phyloP scores from a whole-genome alignment of 164 flowering plant genomes.

The Hamamelis virginiana region DNA sequence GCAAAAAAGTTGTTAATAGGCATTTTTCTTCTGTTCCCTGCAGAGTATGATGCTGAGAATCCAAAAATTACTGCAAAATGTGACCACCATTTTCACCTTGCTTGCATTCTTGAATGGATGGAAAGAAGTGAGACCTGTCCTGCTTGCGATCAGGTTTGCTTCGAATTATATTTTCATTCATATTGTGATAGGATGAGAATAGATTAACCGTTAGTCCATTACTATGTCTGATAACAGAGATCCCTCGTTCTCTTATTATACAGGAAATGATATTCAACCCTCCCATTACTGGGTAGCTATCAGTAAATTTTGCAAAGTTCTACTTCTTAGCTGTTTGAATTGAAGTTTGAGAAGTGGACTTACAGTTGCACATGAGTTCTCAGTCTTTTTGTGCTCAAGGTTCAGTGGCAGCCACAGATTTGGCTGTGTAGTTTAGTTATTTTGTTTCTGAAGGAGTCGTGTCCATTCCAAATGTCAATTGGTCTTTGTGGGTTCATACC shows the following conservation, averaged over 20 bases:
- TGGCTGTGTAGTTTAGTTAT: constrained; percentile 9
- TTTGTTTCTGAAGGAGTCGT: neutral
- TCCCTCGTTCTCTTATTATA: constrained; percentile 9
- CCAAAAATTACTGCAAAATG: constrained; percentile 50
- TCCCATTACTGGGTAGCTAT: constrained; percentile 19
- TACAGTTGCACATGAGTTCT: constrained; percentile 10
- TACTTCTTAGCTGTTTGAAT: neutral
- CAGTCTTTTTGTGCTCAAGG: neutral
- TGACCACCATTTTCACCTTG: constrained; percentile 64
- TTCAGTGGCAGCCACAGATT: constrained; percentile 3
- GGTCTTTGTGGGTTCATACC: neutral
- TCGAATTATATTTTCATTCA: neutral
- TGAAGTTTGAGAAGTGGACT: constrained; percentile 11
- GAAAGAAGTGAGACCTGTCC: constrained; percentile 56
- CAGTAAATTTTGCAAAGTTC: neutral
- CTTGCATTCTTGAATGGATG: constrained; percentile 74
- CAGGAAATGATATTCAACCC: constrained; percentile 33
- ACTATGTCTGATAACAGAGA: neutral
- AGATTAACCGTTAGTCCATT: no score
- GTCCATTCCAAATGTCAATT: neutral
- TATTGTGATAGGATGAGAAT: neutral
- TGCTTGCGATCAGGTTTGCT: constrained; percentile 40
- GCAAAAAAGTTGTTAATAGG: neutral
- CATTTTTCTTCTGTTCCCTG: constrained; percentile 4
- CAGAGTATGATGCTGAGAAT: constrained; percentile 46